Evolutionary conservation across 805 yeast genomes (phyloP).

Genomic region (Barnettozyma vustinii): DNA sequence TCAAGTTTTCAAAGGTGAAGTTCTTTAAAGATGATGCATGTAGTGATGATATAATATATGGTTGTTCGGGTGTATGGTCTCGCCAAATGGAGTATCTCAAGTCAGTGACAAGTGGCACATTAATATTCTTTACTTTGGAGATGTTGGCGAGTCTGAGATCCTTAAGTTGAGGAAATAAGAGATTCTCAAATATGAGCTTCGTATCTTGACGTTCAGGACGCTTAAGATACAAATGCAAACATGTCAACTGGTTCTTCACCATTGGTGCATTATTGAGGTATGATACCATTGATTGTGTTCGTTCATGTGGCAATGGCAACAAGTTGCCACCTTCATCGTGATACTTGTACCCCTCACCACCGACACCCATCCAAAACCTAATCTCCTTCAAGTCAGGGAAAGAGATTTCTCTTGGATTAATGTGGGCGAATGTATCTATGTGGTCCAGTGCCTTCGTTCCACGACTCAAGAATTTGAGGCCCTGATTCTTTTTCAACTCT

Average conservation of each 20-base stretch:
- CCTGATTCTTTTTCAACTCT: background rate
- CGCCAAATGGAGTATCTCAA: background rate
- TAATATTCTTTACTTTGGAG: background rate
- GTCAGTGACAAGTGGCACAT: background rate
- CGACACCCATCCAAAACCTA: background rate
- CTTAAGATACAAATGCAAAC: background rate
- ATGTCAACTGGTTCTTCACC: background rate
- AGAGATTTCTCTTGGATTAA: background rate
- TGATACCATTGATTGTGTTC: background rate
- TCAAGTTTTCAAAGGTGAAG: background rate
- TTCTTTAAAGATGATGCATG: background rate
- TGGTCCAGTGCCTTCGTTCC: background rate
- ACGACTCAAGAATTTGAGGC: background rate
- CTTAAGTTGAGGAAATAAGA: background rate
- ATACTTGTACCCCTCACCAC: background rate
- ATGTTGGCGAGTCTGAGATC: background rate
- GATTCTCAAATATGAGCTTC: background rate
- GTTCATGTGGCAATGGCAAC: background rate
- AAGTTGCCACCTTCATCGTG: background rate
- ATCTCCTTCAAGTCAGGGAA: background rate
- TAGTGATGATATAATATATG: background rate
- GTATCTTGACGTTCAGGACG: background rate
- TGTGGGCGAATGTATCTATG: background rate
- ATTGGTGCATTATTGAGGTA: background rate
- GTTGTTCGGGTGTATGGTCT: background rate